Conservation (phyloP, 768 basidiomycete species). For the Jaapia argillacea region DNA sequence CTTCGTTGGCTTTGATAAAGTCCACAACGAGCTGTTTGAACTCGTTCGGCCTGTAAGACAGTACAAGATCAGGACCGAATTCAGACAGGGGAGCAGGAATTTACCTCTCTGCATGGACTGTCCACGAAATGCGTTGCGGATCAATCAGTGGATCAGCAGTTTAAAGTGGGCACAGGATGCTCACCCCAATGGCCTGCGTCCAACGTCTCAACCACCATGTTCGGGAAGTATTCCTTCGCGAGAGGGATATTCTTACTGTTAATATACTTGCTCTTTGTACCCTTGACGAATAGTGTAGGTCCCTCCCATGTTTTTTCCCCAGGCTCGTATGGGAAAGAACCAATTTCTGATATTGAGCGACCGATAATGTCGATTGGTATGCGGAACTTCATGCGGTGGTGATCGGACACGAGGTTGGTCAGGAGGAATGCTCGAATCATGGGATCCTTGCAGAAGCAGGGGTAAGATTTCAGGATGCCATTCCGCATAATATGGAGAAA, state of each 20-base stretch:
- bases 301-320: slow-evolving; percentile 45
- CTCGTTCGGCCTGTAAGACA: slow-evolving; percentile 37
- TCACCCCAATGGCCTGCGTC: slow-evolving; percentile 85
- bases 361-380: slow-evolving; percentile 63
- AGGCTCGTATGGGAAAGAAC: slow-evolving; percentile 66
- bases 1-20: too few species aligned
- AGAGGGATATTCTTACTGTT: slow-evolving; percentile 58
- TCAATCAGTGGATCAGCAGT: not conserved
- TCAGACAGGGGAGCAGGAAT: slow-evolving; percentile 5
- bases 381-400: slow-evolving; percentile 46
- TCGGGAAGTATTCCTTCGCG: slow-evolving; percentile 65
- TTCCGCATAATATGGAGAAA: not conserved
- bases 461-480: not conserved
- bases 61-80: not conserved
- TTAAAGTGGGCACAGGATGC: slow-evolving; percentile 12
- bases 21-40: slow-evolving; percentile 27
- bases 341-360: slow-evolving; percentile 54
- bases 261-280: slow-evolving; percentile 67
- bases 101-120: slow-evolving; percentile 76
- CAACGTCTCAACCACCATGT: slow-evolving; percentile 47
- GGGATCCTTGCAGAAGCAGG: too few species aligned
- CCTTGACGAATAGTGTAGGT: slow-evolving; percentile 67
- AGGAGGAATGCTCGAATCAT: slow-evolving; percentile 73
- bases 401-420: slow-evolving; percentile 57
- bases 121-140: not conserved